Percentiles rank a stretch among this genome's conserved stretches.
phyloP scores from a whole-genome alignment of 2,329 filamentous ascomycete genomes.

The Emmonsiellopsis sp. region DNA sequence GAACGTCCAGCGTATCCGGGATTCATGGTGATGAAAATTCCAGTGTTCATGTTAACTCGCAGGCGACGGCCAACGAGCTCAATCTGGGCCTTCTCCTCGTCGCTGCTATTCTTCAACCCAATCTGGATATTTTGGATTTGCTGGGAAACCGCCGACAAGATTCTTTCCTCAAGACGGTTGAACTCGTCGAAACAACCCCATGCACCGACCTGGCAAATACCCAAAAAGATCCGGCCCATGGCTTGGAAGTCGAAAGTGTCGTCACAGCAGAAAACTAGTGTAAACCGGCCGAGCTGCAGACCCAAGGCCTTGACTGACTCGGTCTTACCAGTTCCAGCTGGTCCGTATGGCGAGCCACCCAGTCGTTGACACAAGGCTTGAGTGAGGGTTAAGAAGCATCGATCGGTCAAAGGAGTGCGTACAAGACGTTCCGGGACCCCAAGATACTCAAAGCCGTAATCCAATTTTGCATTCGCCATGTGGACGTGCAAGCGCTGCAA shows the following conservation, averaged over 20 bases:
- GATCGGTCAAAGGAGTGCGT: constrained; percentile 89
- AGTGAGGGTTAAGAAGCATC: constrained; percentile 95
- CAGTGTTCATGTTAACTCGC: constrained; percentile 82
- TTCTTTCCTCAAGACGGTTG: constrained; percentile 96
- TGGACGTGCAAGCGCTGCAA: constrained; percentile 77
- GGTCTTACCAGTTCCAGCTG: constrained; percentile 96
- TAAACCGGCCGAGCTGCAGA: constrained; percentile 92
- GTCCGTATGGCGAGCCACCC: constrained; percentile 93
- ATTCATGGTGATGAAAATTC: constrained; percentile 99
- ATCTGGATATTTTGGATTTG: constrained; percentile 99
- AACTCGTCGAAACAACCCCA: constrained; percentile 99
- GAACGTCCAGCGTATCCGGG: constrained; percentile 97
- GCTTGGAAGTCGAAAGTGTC: constrained; percentile 99
- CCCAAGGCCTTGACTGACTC: constrained; percentile 98
- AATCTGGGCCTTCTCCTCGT: constrained; percentile 79
- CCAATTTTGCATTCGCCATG: constrained; percentile 93
- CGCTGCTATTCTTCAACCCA: constrained; percentile 73
- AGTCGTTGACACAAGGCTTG: constrained; percentile 91
- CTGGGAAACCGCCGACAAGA: constrained; percentile 94
- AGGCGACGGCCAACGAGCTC: constrained; percentile 89
- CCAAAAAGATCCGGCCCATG: constrained; percentile 98
- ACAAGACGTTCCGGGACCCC: constrained; percentile 95
- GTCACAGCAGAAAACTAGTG: constrained; percentile 97
- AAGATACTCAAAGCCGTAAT: constrained; percentile 96
- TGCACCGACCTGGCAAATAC: constrained; percentile 96